phyloP scores from a whole-genome alignment of 1,284 basidiomycete genomes.

The Rhodotorula sp. region DNA sequence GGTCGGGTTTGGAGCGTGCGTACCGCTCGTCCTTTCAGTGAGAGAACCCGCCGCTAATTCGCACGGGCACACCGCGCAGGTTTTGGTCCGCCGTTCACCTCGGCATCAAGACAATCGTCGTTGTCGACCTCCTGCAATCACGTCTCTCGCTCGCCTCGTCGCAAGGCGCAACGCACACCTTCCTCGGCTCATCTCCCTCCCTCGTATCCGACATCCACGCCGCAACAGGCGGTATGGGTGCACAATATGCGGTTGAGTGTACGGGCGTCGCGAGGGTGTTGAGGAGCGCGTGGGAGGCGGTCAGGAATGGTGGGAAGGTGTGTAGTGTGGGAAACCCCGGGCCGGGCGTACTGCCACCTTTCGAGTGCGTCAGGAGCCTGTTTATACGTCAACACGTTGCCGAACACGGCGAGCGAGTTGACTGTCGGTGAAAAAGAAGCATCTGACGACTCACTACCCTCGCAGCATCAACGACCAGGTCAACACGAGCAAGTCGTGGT shows the following conservation, averaged over 20 bases:
- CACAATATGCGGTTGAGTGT: constrained; percentile 22
- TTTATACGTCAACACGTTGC: neutral
- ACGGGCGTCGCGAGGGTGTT: constrained; percentile 21
- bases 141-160: constrained; percentile 37
- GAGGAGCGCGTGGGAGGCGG: constrained; percentile 14
- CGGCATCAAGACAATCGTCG: constrained; percentile 39
- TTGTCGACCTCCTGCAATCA: constrained; percentile 40
- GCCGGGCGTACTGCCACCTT: constrained; percentile 14
- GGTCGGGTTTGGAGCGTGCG: constrained; percentile 40
- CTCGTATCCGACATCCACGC: constrained; percentile 10
- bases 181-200: constrained; percentile 29
- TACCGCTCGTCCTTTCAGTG: neutral
- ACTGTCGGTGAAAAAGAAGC: neutral
- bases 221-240: constrained; percentile 18
- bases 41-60: neutral
- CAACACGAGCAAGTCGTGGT: constrained; percentile 18
- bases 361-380: constrained; percentile 6
- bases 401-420: neutral
- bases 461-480: constrained; percentile 23
- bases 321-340: constrained; percentile 29
- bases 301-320: constrained; percentile 6
- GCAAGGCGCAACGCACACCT: constrained; percentile 37
- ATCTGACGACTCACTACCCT: neutral
- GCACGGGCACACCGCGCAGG: neutral
- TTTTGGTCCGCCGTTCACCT: constrained; percentile 39